Percentiles rank a stretch among this genome's conserved stretches.
Evolutionary conservation across 2,329 filamentous ascomycete species (phyloP).

Genomic region (Fusarium palustre): DNA sequence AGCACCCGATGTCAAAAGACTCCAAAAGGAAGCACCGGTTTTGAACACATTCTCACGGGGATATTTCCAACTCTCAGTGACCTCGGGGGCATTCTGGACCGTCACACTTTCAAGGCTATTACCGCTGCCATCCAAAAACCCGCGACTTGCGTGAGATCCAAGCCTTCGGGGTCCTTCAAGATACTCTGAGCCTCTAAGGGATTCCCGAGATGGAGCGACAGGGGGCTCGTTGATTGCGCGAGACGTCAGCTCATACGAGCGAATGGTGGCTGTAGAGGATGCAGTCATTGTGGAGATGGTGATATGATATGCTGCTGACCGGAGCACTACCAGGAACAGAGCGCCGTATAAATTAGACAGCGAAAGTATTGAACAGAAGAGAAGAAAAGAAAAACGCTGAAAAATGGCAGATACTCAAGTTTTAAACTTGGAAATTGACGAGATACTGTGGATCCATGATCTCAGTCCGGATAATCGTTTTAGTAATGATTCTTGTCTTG

Average conservation of each 20-base stretch:
- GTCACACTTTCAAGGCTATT: constrained; percentile 22
- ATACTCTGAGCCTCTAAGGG: background rate
- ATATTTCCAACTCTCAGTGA: constrained; percentile 38
- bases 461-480: background rate
- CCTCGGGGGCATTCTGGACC: constrained; percentile 1
- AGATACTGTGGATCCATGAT: constrained; percentile 10
- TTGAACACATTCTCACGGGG: constrained; percentile 57
- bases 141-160: background rate
- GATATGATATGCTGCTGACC: constrained; percentile 25
- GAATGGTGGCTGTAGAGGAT: constrained; percentile 36
- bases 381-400: background rate
- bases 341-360: constrained; percentile 8
- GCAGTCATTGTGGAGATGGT: constrained; percentile 20
- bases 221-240: constrained; percentile 11
- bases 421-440: constrained; percentile 3
- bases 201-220: constrained; percentile 4
- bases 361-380: background rate
- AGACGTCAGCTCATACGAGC: constrained; percentile 35
- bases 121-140: background rate
- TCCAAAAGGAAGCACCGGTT: constrained; percentile 66
- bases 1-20: constrained; percentile 67
- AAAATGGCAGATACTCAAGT: background rate
- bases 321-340: constrained; percentile 1
- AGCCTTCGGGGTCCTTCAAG: constrained; percentile 8
- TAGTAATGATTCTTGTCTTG: background rate